Evolutionary conservation across 345 rosid species (phyloP), one percentile per base, ranked within the genome.

Genomic region (Eucalyptus curtisii): DNA sequence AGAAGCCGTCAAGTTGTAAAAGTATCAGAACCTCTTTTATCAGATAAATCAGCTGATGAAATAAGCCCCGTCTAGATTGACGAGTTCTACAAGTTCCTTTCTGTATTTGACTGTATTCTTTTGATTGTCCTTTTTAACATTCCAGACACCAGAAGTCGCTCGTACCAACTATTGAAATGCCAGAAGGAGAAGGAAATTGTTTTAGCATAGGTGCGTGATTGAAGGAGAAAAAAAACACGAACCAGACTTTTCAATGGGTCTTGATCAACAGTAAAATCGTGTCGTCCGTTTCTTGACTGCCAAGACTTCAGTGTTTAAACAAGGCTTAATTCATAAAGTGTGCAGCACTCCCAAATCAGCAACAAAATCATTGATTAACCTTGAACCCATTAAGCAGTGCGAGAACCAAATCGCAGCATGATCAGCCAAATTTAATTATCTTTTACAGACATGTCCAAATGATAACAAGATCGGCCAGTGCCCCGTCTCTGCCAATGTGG

Each of bases 21-120:
- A 10, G 55, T 86, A 82, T 88, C 85, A 64, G 86, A 92, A 53
- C 91, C 93, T 10, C 84, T 89, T 79, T 84, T 89, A 14, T 48
- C 31, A 11, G 52, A 52, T 42, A 25, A 52, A 31, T 50, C 53
- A 27, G 14, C 27, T 20, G 50, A 40, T 48, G 57, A 81, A 40
- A 76, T 42, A 37, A 76, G 47, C 45, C 47, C 82, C 4, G 27
- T 10, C 82, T 76, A 76, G 82, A 20, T 37, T 25, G 8, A 76
- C 82, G 20, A 76, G 82, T 24, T 76, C 6, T 76, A 64, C 8
- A 22, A 20, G 11, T 76, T 20, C 82, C 27, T 11, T 76, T 37
- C 82, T 76, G 82, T 10, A 37, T 40, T 37, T 71, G 27, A 76
- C 2, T 33, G 27, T 5, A 10, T 71, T 37, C 27, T 76, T 76